phyloP scores from a whole-genome alignment of 805 yeast genomes.

The Cyberlindnera xylosilytica region DNA sequence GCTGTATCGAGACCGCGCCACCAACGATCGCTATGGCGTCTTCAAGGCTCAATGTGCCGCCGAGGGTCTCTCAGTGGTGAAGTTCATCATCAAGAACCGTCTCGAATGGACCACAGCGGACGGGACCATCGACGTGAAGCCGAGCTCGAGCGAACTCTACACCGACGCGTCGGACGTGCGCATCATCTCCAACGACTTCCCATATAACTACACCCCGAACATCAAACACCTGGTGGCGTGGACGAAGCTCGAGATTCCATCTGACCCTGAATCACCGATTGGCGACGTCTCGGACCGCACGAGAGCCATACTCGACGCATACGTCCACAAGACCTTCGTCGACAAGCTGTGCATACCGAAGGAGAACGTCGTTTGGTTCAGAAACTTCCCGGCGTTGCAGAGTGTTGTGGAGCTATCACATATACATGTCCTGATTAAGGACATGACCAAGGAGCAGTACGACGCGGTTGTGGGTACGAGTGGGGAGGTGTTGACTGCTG shows the following conservation, averaged over 20 bases:
- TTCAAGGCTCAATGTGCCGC: slow-evolving; percentile 41
- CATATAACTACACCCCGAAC: slow-evolving; percentile 53
- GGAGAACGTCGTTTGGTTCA: slow-evolving; percentile 51
- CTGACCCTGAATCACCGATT: slow-evolving; percentile 48
- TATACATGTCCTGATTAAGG: slow-evolving; percentile 57
- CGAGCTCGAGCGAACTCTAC: slow-evolving; percentile 24
- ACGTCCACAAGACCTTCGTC: slow-evolving; percentile 46
- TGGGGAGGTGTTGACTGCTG: slow-evolving; percentile 10
- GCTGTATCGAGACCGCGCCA: slow-evolving; percentile 42
- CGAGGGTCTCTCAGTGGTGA: slow-evolving; percentile 40
- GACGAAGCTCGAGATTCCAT: slow-evolving; percentile 52
- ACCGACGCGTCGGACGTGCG: slow-evolving; percentile 32
- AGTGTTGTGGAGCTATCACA: slow-evolving; percentile 67
- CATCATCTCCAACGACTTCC: slow-evolving; percentile 58
- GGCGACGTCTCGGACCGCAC: slow-evolving; percentile 35
- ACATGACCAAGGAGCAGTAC: slow-evolving; percentile 2
- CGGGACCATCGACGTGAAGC: slow-evolving; percentile 10
- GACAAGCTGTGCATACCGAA: slow-evolving; percentile 35
- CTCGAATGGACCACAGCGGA: slow-evolving; percentile 47
- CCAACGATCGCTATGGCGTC: slow-evolving; percentile 40
- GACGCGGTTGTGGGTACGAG: slow-evolving; percentile 10
- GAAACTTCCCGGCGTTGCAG: slow-evolving; percentile 68
- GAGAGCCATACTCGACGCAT: slow-evolving; percentile 42
- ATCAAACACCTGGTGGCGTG: slow-evolving; percentile 63
- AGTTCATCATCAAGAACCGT: slow-evolving; percentile 45